Conservation (phyloP, 805 yeast genomes). For the Tetrapisispora phaffii region DNA sequence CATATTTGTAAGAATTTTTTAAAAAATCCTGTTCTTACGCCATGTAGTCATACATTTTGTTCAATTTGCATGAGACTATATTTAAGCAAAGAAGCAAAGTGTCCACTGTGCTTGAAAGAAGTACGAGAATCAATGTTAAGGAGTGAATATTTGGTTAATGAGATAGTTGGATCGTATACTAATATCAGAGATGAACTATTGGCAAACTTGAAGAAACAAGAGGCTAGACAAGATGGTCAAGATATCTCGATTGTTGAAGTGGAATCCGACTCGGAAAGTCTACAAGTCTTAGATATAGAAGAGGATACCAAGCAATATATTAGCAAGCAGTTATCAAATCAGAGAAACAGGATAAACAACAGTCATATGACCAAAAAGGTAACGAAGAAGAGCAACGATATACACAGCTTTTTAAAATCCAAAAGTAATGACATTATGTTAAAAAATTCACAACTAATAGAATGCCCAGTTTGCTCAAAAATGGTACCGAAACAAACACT, state of each 20-base stretch:
- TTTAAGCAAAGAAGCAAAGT: conserved; percentile 46
- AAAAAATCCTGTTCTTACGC: conserved; percentile 69
- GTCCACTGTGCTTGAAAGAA: conserved; percentile 72
- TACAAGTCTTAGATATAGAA: conserved; percentile 21
- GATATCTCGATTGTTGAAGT: conserved; percentile 20
- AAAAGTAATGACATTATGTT: conserved; percentile 6
- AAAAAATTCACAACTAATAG: conserved; percentile 28
- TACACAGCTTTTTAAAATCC: conserved; percentile 9
- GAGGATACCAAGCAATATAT: neutral
- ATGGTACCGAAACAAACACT: conserved; percentile 45
- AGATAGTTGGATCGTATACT: conserved; percentile 46
- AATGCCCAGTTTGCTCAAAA: conserved; percentile 60
- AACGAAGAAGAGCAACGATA: conserved; percentile 2
- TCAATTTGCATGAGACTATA: conserved; percentile 74
- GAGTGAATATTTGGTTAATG: conserved; percentile 63
- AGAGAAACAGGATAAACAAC: neutral
- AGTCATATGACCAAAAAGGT: conserved; percentile 3
- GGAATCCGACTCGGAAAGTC: conserved; percentile 22
- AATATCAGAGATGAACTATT: conserved; percentile 27
- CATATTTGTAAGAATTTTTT: conserved; percentile 81
- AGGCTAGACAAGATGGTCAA: neutral
- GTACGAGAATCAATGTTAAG: conserved; percentile 60
- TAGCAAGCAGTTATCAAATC: neutral
- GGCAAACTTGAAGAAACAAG: neutral
- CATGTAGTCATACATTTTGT: conserved; percentile 85